Evolutionary conservation across 352 stramenopile species (phyloP), one percentile per base, ranked within the genome.

Genomic region (Globisporangium paroecandrum): DNA sequence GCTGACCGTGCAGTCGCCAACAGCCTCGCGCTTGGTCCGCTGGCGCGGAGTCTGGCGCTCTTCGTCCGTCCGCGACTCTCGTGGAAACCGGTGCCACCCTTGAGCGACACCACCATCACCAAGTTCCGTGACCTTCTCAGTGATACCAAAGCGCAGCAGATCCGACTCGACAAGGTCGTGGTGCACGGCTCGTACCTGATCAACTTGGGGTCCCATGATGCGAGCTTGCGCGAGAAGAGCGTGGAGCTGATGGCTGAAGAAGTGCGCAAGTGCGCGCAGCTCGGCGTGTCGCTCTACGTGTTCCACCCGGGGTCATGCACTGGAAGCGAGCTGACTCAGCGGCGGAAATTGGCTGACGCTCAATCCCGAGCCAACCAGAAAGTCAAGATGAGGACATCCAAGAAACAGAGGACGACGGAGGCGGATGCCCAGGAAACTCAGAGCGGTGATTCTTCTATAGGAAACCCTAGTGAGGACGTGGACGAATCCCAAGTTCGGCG

Each of bases 141-240:
- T 20, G 22, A 57, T 1, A 13, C 4, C 54, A 25, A 22, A 4
- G 43, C 38, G 27, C 56, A 49, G 5, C 71, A 74, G 29, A 72
- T 74, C 4, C 58, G 64, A 18, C 27, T 66, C 7, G 36, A 68
- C 3, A 62, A 83, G 18, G 53, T 83, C 1, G 73, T 74, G 3
- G 76, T 82, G 4, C 77, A 85, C 29, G 77, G 77, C 60, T 83
- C 73, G 29, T 85, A 85, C 61, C 69, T 85, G 27, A 34, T 78
- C 56, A 83, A 85, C 54, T 77, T 78, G 20, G 76, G 67, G 3
- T 79, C 77, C 2, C 75, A 81, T 18, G 74, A 85, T 57, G 54
- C 59, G 0, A 58, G 62, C 25, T 56, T 77, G 41, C 73, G 77
- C 0, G 57, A 46, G 32, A 81, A 79, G 58, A 85, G 77, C 58